These are phyloP conservation scores for Cryptosporidium ubiquitum DNA, from an alignment of 169 alveolate species.

Conservation along the genomic window DNA sequence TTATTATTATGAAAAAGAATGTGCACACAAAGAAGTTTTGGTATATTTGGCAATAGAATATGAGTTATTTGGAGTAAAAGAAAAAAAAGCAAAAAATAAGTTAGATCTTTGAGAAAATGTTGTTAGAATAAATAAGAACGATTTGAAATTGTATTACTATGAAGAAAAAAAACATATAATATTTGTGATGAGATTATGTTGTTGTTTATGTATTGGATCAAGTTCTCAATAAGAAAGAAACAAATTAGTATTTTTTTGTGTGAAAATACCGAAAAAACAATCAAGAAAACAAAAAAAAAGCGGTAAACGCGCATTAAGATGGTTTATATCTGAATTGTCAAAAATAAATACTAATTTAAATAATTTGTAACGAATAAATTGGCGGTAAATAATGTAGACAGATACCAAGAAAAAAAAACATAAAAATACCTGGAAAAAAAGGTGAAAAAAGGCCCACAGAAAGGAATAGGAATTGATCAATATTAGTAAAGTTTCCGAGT, in stretches of 20 bases:
- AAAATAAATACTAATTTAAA: conserved; percentile 1
- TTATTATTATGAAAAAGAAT: neutral
- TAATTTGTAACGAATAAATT: neutral
- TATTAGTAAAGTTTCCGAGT: neutral
- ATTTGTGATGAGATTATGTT: too few relatives aligned
- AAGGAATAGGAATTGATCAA: neutral
- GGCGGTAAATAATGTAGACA: conserved; percentile 71
- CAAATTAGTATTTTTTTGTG: neutral
- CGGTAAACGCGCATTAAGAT: conserved; percentile 38
- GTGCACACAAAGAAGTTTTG: neutral
- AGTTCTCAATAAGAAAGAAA: neutral
- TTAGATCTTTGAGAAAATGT: neutral
- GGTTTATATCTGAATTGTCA: conserved; percentile 9
- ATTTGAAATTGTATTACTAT: too few relatives aligned
- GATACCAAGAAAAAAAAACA: conserved; percentile 48
- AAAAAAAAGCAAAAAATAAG: neutral
- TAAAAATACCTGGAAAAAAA: neutral
- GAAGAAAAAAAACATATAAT: too few relatives aligned
- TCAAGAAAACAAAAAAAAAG: neutral
- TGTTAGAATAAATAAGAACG: too few relatives aligned
- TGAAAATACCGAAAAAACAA: neutral
- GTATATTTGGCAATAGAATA: neutral
- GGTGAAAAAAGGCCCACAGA: conserved; percentile 18
- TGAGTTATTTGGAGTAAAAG: neutral
- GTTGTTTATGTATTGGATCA: neutral